phyloP scores from a whole-genome alignment of 495 filamentous ascomycete genomes.

The Lindgomyces ingoldianus region DNA sequence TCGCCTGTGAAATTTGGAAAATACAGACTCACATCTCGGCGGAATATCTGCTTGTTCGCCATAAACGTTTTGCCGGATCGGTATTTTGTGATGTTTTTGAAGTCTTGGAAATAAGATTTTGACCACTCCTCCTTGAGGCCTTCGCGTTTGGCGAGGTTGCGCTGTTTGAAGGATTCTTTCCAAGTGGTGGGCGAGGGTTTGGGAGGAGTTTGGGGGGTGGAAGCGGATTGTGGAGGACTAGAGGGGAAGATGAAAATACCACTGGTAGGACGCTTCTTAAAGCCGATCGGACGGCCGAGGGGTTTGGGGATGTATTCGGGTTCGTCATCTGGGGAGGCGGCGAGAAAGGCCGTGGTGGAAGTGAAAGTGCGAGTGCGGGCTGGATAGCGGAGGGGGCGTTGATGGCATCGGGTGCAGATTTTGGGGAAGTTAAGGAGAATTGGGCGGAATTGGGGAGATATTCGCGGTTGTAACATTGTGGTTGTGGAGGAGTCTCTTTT shows the following conservation, averaged over 20 bases:
- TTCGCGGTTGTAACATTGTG: constrained; percentile 24
- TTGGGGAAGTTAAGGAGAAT: background rate
- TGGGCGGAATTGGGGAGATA: background rate
- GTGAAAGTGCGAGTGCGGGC: constrained; percentile 3
- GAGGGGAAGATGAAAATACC: constrained; percentile 44
- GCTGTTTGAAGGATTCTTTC: constrained; percentile 80
- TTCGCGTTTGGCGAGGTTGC: constrained; percentile 70
- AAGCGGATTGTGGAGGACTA: background rate
- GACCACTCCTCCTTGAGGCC: constrained; percentile 62
- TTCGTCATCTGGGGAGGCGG: constrained; percentile 45
- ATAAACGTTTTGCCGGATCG: constrained; percentile 87
- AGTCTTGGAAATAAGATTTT: constrained; percentile 92
- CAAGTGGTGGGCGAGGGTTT: constrained; percentile 67
- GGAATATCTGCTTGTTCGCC: constrained; percentile 75
- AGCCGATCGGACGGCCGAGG: constrained; percentile 78
- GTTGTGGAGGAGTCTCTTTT: too few species aligned
- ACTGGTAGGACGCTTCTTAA: constrained; percentile 65
- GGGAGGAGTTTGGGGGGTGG: constrained; percentile 66
- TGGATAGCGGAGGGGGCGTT: background rate
- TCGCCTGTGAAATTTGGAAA: constrained; percentile 88
- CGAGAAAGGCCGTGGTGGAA: constrained; percentile 4
- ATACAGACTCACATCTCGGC: constrained; percentile 71
- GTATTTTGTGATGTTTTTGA: constrained; percentile 70
- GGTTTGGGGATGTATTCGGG: constrained; percentile 64
- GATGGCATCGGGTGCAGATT: constrained; percentile 8